These are phyloP conservation scores for Cryptococcus depauperatus DNA, from an alignment of 1,284 basidiomycete genomes.

Conservation along the genomic window DNA sequence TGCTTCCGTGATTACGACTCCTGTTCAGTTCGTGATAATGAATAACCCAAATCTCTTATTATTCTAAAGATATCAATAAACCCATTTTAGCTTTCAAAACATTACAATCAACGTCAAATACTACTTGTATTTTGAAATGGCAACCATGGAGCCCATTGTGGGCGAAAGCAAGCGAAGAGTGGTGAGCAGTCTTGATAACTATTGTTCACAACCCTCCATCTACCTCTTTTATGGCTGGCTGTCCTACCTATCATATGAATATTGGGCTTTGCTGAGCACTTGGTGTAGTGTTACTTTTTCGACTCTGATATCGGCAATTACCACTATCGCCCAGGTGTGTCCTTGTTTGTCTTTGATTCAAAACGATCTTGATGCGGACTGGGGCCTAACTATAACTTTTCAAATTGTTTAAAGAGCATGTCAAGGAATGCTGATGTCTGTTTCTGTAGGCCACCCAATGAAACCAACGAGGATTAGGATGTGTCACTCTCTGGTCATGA, in stretches of 20 bases:
- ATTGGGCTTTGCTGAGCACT: neutral
- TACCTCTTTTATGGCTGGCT: no score
- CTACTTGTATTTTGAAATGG: conserved; percentile 4
- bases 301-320: conserved; percentile 98
- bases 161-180: conserved; percentile 80
- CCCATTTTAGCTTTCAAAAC: neutral
- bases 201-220: no score
- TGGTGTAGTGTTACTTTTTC: conserved; percentile 87
- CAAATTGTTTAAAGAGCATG: no score
- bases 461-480: conserved; percentile 96
- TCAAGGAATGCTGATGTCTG: no score
- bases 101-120: neutral
- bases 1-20: no score
- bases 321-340: conserved; percentile 93
- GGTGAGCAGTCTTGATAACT: conserved; percentile 59
- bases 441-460: conserved; percentile 58
- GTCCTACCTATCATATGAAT: no score
- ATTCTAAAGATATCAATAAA: no score
- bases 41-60: no score
- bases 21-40: no score
- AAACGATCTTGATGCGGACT: no score
- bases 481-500: conserved; percentile 99
- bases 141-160: conserved; percentile 56
- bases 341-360: neutral
- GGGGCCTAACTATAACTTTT: no score